These are phyloP conservation scores for Rhizophora apiculata DNA, from an alignment of 345 rosid genomes.

Conservation along the genomic window DNA sequence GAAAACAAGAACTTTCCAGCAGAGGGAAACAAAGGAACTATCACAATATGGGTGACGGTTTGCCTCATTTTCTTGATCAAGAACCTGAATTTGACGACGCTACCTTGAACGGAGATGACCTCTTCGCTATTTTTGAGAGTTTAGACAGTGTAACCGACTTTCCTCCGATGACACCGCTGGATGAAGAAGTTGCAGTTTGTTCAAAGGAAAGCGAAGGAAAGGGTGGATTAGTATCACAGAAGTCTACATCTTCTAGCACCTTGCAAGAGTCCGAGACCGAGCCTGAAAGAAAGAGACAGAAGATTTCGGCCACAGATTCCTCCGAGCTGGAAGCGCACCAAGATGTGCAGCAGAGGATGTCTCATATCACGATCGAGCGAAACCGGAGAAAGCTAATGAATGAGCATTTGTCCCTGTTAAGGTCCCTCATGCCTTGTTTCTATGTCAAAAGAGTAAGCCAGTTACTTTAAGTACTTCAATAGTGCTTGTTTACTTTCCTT, in stretches of 20 bases:
- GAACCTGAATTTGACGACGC: slow-evolving; percentile 50
- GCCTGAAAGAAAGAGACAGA: slow-evolving; percentile 42
- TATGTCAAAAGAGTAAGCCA: slow-evolving; percentile 92
- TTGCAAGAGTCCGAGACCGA: slow-evolving; percentile 44
- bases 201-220: slow-evolving; percentile 19
- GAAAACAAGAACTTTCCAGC: too few relatives aligned
- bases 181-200: slow-evolving; percentile 25
- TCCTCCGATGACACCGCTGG: slow-evolving; percentile 40
- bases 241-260: slow-evolving; percentile 30
- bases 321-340: slow-evolving; percentile 33
- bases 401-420: slow-evolving; percentile 71
- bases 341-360: slow-evolving; percentile 65
- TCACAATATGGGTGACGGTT: slow-evolving; percentile 38
- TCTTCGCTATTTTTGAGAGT: slow-evolving; percentile 73
- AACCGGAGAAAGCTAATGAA: slow-evolving; percentile 99
- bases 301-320: slow-evolving; percentile 12
- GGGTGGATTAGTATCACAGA: slow-evolving; percentile 27
- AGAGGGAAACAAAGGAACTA: too few relatives aligned
- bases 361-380: slow-evolving; percentile 92
- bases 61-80: slow-evolving; percentile 44
- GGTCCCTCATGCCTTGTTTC: slow-evolving; percentile 97
- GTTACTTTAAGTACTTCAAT: background rate
- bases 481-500: background rate
- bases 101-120: slow-evolving; percentile 58
- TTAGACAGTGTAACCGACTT: slow-evolving; percentile 58